These are phyloP conservation scores for Citrus unshiu DNA, from an alignment of 345 rosid species.

Conservation along the genomic window DNA sequence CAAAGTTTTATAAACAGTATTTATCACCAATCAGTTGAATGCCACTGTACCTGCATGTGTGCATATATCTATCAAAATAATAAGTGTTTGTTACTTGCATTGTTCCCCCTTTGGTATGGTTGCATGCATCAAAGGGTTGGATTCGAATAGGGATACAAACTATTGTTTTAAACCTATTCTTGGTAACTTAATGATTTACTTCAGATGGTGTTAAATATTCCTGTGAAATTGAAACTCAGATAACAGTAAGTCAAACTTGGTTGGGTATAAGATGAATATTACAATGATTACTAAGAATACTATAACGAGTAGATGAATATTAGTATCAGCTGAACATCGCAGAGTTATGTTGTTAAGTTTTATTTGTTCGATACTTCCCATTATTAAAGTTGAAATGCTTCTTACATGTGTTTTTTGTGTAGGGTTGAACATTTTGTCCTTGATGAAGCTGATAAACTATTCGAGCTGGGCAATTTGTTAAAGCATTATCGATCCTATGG, in stretches of 20 bases:
- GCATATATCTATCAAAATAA: not conserved
- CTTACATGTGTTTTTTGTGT: constrained; percentile 9
- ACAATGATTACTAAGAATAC: no score
- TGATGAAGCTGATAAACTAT: constrained; percentile 97
- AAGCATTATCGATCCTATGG: constrained; percentile 81
- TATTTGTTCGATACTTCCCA: no score
- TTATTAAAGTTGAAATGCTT: not conserved
- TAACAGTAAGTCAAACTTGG: not conserved
- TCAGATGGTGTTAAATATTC: not conserved
- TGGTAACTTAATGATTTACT: not conserved
- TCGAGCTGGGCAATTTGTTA: constrained; percentile 68
- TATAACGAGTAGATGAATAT: no score
- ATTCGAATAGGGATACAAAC: not conserved
- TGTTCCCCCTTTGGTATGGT: not conserved
- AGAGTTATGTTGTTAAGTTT: no score
- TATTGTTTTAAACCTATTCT: not conserved
- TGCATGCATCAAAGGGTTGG: not conserved
- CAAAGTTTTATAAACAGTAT: not conserved
- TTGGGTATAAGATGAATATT: not conserved
- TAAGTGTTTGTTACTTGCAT: not conserved
- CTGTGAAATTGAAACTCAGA: not conserved
- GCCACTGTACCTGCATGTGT: not conserved
- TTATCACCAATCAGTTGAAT: not conserved
- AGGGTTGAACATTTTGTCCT: constrained; percentile 94
- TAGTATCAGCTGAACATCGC: no score